Percentiles rank a stretch among this genome's conserved stretches.
These are phyloP conservation scores for Zygosaccharomyces pseudobailii DNA, from an alignment of 1,139 yeast species.

Conservation along the genomic window DNA sequence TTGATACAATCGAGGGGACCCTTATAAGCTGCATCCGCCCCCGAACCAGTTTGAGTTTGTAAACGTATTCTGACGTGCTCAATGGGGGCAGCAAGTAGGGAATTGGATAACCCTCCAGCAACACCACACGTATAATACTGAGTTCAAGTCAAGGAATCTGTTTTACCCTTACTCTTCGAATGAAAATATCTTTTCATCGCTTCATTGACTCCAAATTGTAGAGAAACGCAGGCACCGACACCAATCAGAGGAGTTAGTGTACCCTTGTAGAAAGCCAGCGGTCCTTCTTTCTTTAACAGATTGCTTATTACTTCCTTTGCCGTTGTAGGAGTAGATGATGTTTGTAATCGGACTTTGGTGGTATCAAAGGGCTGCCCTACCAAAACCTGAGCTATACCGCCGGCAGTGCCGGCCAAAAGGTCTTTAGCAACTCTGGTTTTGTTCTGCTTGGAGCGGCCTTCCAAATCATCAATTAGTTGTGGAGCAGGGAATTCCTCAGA, in stretches of 20 bases:
- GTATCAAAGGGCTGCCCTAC: constrained; percentile 96
- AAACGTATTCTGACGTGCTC: constrained; percentile 89
- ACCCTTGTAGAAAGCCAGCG: constrained; percentile 81
- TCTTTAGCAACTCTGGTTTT: constrained; percentile 45
- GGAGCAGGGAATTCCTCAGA: constrained; percentile 33
- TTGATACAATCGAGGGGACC: constrained; percentile 82
- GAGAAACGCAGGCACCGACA: constrained; percentile 89
- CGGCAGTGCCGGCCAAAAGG: constrained; percentile 83
- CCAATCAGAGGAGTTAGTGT: constrained; percentile 83
- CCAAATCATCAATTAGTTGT: constrained; percentile 32
- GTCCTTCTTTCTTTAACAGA: constrained; percentile 70
- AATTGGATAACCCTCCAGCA: constrained; percentile 85
- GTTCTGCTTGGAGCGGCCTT: constrained; percentile 16
- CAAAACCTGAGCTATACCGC: constrained; percentile 90
- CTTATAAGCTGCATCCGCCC: constrained; percentile 37
- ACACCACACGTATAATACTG: constrained; percentile 81
- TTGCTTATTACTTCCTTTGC: constrained; percentile 70
- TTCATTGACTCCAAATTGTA: constrained; percentile 86
- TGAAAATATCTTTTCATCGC: constrained; percentile 68
- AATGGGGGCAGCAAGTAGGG: constrained; percentile 82
- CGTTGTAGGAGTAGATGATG: constrained; percentile 65
- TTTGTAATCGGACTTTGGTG: constrained; percentile 82
- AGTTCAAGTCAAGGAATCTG: constrained; percentile 39
- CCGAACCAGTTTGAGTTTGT: constrained; percentile 58
- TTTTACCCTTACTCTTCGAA: constrained; percentile 15